Evolutionary conservation across 75 land plant species (phyloP).

Genomic region (Picea sitchensis): DNA sequence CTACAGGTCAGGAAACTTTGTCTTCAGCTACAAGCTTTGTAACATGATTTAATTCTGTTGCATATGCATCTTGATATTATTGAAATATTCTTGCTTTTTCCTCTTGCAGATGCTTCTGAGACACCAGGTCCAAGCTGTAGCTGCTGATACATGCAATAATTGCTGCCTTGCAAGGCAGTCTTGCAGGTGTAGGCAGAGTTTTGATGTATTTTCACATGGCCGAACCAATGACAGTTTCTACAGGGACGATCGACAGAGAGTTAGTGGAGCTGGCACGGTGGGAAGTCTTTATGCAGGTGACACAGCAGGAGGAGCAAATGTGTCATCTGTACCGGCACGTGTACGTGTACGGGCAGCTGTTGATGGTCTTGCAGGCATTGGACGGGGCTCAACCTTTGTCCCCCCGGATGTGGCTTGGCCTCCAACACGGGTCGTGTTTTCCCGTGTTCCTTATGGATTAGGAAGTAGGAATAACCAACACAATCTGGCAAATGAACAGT

Average conservation of each 20-base stretch:
- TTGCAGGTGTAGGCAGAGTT: constrained; percentile 75
- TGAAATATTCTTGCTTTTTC: background rate
- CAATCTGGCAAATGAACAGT: constrained; percentile 63
- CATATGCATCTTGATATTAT: background rate
- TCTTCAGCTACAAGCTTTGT: background rate
- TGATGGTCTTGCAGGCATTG: constrained; percentile 97
- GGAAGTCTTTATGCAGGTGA: constrained; percentile 57
- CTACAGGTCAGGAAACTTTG: constrained; percentile 62
- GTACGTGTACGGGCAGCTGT: constrained; percentile 78
- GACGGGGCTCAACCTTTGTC: constrained; percentile 67
- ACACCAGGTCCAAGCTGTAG: constrained; percentile 74
- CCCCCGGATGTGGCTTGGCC: constrained; percentile 71
- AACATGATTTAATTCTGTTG: constrained; percentile 14
- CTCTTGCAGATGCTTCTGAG: constrained; percentile 80
- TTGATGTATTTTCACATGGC: constrained; percentile 54
- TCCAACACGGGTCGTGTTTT: constrained; percentile 81
- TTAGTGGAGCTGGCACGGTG: constrained; percentile 30
- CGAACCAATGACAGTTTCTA: constrained; percentile 28
- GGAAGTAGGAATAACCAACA: constrained; percentile 74
- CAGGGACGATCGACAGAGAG: constrained; percentile 62
- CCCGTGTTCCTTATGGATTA: constrained; percentile 73
- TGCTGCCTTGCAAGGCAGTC: constrained; percentile 55
- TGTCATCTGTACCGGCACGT: constrained; percentile 53
- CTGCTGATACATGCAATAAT: constrained; percentile 81
- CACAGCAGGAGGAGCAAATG: constrained; percentile 43